Conservation (phyloP, 108 stramenopile genomes). For the Cafeteria roenbergensis region DNA sequence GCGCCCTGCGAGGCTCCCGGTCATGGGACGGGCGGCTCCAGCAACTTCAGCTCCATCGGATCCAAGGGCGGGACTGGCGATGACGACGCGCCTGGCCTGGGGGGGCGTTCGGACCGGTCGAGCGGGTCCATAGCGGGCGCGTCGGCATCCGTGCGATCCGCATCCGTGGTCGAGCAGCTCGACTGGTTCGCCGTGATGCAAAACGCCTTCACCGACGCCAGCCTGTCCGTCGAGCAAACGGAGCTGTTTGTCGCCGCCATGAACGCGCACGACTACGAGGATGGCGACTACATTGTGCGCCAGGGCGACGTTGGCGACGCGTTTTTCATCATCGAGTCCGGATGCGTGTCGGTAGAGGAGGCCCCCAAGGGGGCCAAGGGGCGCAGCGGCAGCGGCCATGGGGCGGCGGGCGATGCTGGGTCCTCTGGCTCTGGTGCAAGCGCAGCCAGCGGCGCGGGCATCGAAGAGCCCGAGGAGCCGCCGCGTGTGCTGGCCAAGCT, state of each 20-base stretch:
- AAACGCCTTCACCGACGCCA: background rate
- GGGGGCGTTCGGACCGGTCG: too few relatives aligned
- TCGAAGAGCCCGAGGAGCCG: background rate
- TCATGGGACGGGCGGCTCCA: too few relatives aligned
- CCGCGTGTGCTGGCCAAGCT: conserved; percentile 7
- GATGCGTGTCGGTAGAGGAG: conserved; percentile 9
- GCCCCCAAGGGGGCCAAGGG: background rate
- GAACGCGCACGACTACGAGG: conserved; percentile 5
- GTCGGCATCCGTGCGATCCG: too few relatives aligned
- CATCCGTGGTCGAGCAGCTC: background rate
- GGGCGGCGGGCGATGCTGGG: too few relatives aligned
- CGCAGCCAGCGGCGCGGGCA: too few relatives aligned
- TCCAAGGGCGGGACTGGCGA: too few relatives aligned
- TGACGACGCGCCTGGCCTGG: too few relatives aligned
- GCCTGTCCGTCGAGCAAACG: background rate
- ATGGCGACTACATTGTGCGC: conserved; percentile 14
- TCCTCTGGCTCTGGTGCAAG: too few relatives aligned
- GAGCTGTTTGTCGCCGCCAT: background rate
- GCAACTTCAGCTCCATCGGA: too few relatives aligned
- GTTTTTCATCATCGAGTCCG: conserved; percentile 19
- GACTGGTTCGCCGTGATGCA: background rate
- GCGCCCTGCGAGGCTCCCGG: too few relatives aligned
- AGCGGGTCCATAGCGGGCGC: too few relatives aligned
- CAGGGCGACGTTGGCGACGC: conserved; percentile 21
- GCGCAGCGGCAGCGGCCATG: too few relatives aligned